phyloP scores from a whole-genome alignment of 2,329 filamentous ascomycete genomes.

The Pseudogymnoascus sp. region DNA sequence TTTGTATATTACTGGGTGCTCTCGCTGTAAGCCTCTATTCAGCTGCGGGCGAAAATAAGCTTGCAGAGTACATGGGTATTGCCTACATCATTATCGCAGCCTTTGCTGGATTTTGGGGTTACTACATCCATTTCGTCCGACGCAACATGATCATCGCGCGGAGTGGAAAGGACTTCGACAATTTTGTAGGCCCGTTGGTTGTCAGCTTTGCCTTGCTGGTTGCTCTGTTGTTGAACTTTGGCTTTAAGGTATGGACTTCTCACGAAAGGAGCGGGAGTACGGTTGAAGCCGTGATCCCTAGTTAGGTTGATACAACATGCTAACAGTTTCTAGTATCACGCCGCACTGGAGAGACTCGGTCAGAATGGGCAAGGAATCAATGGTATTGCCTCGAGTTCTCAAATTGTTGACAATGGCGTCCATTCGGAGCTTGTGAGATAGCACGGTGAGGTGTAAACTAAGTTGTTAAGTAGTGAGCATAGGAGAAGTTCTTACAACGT shows the following conservation, averaged over 20 bases:
- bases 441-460: neutral
- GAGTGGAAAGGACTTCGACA: slow-evolving; percentile 91
- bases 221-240: slow-evolving; percentile 80
- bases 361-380: neutral
- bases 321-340: slow-evolving; percentile 1
- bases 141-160: slow-evolving; percentile 73
- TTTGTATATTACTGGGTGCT: slow-evolving; percentile 77
- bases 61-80: slow-evolving; percentile 73
- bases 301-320: neutral
- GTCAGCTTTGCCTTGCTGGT: slow-evolving; percentile 72
- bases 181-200: slow-evolving; percentile 73
- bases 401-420: neutral
- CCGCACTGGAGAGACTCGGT: neutral
- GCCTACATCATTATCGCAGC: slow-evolving; percentile 75
- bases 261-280: neutral
- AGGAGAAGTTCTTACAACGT: neutral
- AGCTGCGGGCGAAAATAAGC: slow-evolving; percentile 69
- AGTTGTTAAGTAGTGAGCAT: neutral
- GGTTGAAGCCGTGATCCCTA: neutral
- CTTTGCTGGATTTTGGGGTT: slow-evolving; percentile 84
- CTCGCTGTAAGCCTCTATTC: slow-evolving; percentile 83
- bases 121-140: slow-evolving; percentile 69
- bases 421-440: slow-evolving; percentile 2
- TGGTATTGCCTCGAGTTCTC: neutral
- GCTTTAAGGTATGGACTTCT: slow-evolving; percentile 58